Evolutionary conservation across 108 stramenopile genomes (phyloP).

Genomic region (Cyclostephanos invisitatus): DNA sequence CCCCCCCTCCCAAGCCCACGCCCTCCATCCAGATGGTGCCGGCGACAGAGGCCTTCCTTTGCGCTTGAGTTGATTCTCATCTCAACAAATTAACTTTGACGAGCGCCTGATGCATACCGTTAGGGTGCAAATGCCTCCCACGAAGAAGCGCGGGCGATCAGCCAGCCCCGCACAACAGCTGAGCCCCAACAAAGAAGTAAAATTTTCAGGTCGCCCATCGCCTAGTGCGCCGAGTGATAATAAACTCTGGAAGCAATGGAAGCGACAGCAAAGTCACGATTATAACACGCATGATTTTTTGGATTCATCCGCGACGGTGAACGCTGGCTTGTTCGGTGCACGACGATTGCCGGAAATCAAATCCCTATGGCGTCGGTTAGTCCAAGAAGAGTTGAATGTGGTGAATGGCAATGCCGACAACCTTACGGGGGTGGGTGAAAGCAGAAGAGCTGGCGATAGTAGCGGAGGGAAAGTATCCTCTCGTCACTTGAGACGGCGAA

Average conservation of each 20-base stretch:
- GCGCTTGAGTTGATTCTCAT: too few relatives aligned
- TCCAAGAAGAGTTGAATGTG: slow-evolving; percentile 6
- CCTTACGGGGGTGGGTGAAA: background rate
- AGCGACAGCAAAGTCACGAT: slow-evolving; percentile 22
- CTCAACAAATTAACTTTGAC: too few relatives aligned
- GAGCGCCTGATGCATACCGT: too few relatives aligned
- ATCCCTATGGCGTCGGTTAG: slow-evolving; percentile 40
- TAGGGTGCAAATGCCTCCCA: background rate
- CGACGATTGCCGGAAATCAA: slow-evolving; percentile 74
- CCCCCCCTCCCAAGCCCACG: too few relatives aligned
- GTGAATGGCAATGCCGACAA: background rate
- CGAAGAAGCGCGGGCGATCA: slow-evolving; percentile 7
- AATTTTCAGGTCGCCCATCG: background rate
- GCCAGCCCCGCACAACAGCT: background rate
- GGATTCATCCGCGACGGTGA: slow-evolving; percentile 67
- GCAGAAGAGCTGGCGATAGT: slow-evolving; percentile 37
- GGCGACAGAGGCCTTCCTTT: too few relatives aligned
- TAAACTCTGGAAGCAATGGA: slow-evolving; percentile 21
- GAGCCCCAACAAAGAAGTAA: slow-evolving; percentile 6
- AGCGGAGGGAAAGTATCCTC: slow-evolving; percentile 69
- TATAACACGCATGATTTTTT: slow-evolving; percentile 59
- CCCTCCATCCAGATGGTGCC: too few relatives aligned
- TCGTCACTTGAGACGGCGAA: slow-evolving; percentile 78
- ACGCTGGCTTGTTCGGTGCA: slow-evolving; percentile 66
- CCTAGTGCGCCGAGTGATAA: slow-evolving; percentile 5